A percentile compares a stretch with the other conserved stretches of the same genome.
phyloP scores from a whole-genome alignment of 2,329 filamentous ascomycete species.

The Aspergillus viridinutans region DNA sequence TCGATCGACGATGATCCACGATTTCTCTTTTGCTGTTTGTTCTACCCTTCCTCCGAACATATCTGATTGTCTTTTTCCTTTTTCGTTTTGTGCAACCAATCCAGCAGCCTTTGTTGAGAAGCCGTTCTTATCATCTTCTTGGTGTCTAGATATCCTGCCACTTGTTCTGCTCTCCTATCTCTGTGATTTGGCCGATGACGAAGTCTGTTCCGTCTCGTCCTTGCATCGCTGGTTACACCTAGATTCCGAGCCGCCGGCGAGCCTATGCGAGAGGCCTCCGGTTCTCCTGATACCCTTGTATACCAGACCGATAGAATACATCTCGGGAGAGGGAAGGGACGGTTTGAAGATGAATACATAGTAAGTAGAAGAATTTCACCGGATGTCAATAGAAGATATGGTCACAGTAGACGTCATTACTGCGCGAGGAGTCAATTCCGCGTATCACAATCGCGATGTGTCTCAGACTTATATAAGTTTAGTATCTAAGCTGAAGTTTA shows the following conservation, averaged over 20 bases:
- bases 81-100: not conserved
- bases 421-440: not conserved
- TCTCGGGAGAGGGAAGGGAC: not conserved
- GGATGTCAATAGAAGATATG: not conserved
- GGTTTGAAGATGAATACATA: not conserved
- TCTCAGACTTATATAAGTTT: not conserved
- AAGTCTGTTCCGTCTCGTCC: not conserved
- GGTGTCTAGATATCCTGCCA: slow-evolving; percentile 2
- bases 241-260: not conserved
- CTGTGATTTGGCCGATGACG: slow-evolving; percentile 1
- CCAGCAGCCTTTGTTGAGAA: not conserved
- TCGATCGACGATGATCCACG: slow-evolving; percentile 41
- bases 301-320: not conserved
- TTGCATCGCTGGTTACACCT: not conserved
- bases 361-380: not conserved
- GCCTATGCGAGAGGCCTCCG: not conserved
- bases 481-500: not conserved
- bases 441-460: not conserved
- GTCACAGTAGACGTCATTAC: not conserved
- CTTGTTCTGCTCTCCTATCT: not conserved
- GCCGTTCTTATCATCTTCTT: not conserved
- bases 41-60: slow-evolving; percentile 21
- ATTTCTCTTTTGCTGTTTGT: slow-evolving; percentile 25
- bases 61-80: slow-evolving; percentile 8
- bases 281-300: not conserved